phyloP scores from a whole-genome alignment of 2,329 filamentous ascomycete genomes.

The Berkeleyomyces basicola region DNA sequence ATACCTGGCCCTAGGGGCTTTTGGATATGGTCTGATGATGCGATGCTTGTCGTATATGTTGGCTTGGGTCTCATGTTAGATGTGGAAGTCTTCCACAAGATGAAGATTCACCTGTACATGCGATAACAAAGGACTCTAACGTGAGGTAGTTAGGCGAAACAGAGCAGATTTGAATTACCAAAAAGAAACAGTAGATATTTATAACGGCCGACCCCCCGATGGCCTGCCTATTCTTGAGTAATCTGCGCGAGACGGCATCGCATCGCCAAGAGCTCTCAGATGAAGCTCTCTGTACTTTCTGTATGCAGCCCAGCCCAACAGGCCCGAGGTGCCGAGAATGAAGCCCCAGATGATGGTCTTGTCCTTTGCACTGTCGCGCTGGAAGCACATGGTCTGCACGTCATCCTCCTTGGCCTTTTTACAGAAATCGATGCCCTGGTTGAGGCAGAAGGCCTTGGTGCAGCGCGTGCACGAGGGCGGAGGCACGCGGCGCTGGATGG shows the following conservation, averaged over 20 bases:
- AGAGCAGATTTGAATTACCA: neutral
- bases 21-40: no score
- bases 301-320: conserved; percentile 43
- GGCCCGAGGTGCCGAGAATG: conserved; percentile 38
- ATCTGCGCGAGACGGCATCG: neutral
- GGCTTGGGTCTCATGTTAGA: no score
- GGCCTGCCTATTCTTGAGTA: conserved; percentile 2
- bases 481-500: conserved; percentile 18
- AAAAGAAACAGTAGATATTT: neutral
- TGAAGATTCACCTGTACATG: neutral
- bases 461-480: conserved; percentile 38
- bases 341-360: conserved; percentile 50
- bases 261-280: neutral
- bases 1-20: no score
- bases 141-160: neutral
- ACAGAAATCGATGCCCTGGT: conserved; percentile 44
- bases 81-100: no score
- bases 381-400: conserved; percentile 46
- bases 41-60: no score
- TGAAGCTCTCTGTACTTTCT: conserved; percentile 4
- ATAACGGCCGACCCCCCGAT: neutral
- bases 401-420: conserved; percentile 44
- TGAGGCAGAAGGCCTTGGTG: conserved; percentile 48
- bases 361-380: conserved; percentile 51
- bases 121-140: neutral